Conservation (phyloP, 176 grass and related monocot species). For the Hyparrhenia diplandra region DNA sequence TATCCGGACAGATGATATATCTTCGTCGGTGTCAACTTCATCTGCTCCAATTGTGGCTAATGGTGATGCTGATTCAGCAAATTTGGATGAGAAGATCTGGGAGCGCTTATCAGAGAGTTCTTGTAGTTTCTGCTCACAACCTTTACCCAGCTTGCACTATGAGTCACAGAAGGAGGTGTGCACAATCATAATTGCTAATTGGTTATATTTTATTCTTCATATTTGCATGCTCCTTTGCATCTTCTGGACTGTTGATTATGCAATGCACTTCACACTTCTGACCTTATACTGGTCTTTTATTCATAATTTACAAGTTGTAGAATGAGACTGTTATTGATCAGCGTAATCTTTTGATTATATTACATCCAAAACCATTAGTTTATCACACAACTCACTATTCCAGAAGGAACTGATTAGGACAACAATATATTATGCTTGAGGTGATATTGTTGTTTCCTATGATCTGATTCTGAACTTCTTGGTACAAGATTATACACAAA, state of each 20-base stretch:
- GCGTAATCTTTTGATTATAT: not conserved
- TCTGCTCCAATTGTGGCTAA: conserved; percentile 32
- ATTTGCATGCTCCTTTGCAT: not conserved
- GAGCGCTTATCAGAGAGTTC: conserved; percentile 55
- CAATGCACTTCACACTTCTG: conserved; percentile 9
- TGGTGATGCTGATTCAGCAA: conserved; percentile 37
- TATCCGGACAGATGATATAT: conserved; percentile 50
- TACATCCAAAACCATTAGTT: conserved; percentile 3
- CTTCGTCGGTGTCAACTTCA: conserved; percentile 33
- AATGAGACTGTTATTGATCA: conserved; percentile 15
- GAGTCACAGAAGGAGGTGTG: conserved; percentile 90
- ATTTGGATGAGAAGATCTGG: conserved; percentile 69
- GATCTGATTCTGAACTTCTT: not conserved
- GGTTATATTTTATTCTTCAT: conserved; percentile 7
- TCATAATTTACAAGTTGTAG: not conserved
- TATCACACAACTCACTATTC: not conserved
- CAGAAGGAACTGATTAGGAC: not conserved
- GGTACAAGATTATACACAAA: not conserved
- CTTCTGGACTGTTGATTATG: not conserved
- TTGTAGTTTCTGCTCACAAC: conserved; percentile 64
- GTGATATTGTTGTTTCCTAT: not conserved
- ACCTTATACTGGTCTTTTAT: not conserved
- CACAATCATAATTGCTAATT: not conserved
- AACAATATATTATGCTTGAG: conserved; percentile 4
- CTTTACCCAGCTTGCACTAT: conserved; percentile 67